A percentile compares a stretch with the other conserved stretches of the same genome.
Conservation (phyloP, 805 yeast genomes). For the Starmerella khaoyaiensis region DNA sequence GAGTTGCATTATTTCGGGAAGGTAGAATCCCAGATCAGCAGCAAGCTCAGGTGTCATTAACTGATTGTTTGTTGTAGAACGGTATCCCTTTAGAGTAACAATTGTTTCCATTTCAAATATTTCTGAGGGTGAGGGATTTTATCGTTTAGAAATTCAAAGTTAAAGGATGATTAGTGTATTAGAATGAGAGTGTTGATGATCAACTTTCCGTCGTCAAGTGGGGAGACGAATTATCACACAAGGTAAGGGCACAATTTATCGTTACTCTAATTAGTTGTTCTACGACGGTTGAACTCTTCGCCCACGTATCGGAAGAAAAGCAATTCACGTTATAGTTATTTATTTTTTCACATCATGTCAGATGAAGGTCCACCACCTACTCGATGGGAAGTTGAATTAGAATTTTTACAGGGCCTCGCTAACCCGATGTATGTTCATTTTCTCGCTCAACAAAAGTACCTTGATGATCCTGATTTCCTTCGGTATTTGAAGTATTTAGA, state of each 20-base stretch:
- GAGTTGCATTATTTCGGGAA: constrained; percentile 71
- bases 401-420: constrained; percentile 84
- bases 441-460: constrained; percentile 69
- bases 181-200: too few species aligned
- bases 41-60: constrained; percentile 54
- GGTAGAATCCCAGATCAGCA: constrained; percentile 53
- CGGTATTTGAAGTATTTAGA: constrained; percentile 67
- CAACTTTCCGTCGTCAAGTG: too few species aligned
- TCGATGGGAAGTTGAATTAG: constrained; percentile 80
- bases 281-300: too few species aligned
- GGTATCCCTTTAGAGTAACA: constrained; percentile 44
- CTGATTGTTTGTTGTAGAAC: constrained; percentile 41
- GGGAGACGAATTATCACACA: too few species aligned
- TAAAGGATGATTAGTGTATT: too few species aligned
- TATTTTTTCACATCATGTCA: constrained; percentile 37
- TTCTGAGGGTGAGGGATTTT: too few species aligned
- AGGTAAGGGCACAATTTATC: too few species aligned
- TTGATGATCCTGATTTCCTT: constrained; percentile 59
- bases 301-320: too few species aligned
- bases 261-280: too few species aligned
- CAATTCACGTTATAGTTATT: too few species aligned
- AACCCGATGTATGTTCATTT: constrained; percentile 79
- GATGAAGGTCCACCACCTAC: constrained; percentile 32
- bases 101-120: constrained; percentile 7
- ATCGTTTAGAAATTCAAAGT: too few species aligned